Conservation (phyloP, 2,329 filamentous ascomycete genomes). For the Zasmidium cellare region DNA sequence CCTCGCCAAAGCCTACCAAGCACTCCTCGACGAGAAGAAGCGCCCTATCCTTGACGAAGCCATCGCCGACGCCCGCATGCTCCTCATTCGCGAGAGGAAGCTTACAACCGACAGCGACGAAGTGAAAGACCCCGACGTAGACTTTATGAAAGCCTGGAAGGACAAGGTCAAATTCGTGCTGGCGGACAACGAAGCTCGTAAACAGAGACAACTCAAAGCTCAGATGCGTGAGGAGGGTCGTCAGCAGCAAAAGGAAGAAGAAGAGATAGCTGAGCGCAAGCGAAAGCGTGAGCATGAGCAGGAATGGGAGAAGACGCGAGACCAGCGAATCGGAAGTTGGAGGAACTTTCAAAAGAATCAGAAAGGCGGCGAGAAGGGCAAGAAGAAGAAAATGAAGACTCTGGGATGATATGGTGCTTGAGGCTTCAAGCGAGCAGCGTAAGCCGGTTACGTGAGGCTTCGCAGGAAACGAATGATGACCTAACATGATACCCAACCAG, state of each 20-base stretch:
- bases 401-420: slow-evolving; percentile 41
- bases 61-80: slow-evolving; percentile 92
- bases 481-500: slow-evolving; percentile 6
- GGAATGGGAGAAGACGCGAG: slow-evolving; percentile 91
- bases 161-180: slow-evolving; percentile 88
- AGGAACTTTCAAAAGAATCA: slow-evolving; percentile 76
- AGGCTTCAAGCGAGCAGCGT: neutral
- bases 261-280: slow-evolving; percentile 68
- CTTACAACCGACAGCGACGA: slow-evolving; percentile 88
- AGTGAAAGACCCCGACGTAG: slow-evolving; percentile 67
- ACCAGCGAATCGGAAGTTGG: slow-evolving; percentile 92
- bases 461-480: neutral
- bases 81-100: slow-evolving; percentile 91
- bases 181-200: slow-evolving; percentile 85
- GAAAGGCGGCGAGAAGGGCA: slow-evolving; percentile 42
- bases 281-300: slow-evolving; percentile 80
- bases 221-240: slow-evolving; percentile 96
- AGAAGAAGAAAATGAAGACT: slow-evolving; percentile 56
- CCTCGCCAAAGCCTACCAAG: slow-evolving; percentile 88
- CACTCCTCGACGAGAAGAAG: slow-evolving; percentile 91
- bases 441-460: neutral
- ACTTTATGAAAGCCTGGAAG: slow-evolving; percentile 83
- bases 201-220: slow-evolving; percentile 82
- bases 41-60: slow-evolving; percentile 86
- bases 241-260: slow-evolving; percentile 80